These are phyloP conservation scores for Candida suzukii DNA, from an alignment of 805 yeast genomes.

Conservation along the genomic window DNA sequence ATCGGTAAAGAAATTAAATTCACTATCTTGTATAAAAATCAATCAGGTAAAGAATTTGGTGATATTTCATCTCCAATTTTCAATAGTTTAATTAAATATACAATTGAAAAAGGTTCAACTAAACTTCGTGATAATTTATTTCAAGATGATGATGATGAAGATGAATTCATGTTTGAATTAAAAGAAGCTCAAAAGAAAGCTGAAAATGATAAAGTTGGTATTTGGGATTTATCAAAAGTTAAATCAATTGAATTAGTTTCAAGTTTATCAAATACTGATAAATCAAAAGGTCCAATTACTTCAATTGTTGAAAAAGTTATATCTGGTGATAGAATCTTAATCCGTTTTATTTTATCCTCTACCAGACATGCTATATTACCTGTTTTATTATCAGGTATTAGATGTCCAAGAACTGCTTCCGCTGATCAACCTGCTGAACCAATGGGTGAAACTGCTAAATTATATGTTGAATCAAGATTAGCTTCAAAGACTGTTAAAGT, in stretches of 20 bases:
- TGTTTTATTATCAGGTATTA: conserved; percentile 66
- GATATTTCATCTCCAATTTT: conserved; percentile 61
- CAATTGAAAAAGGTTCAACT: conserved; percentile 53
- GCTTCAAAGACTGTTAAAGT: conserved; percentile 55
- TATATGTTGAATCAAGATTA: conserved; percentile 55
- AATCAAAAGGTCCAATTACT: conserved; percentile 32
- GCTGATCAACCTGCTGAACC: conserved; percentile 41
- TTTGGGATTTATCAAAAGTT: conserved; percentile 37
- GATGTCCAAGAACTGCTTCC: conserved; percentile 61
- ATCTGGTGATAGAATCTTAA: conserved; percentile 70
- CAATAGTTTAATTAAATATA: conserved; percentile 48
- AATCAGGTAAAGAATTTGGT: conserved; percentile 61
- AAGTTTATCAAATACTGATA: conserved; percentile 25
- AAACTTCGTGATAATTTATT: conserved; percentile 48
- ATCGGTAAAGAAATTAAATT: conserved; percentile 62
- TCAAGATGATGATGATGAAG: conserved; percentile 36
- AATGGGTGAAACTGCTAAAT: conserved; percentile 58
- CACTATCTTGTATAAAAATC: conserved; percentile 45
- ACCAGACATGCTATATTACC: conserved; percentile 52
- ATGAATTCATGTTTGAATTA: conserved; percentile 23
- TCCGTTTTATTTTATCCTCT: conserved; percentile 43
- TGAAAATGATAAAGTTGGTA: conserved; percentile 38
- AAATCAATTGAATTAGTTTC: conserved; percentile 18
- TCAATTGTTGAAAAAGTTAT: conserved; percentile 71
- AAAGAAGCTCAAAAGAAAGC: conserved; percentile 44